A percentile compares a stretch with the other conserved stretches of the same genome.
Evolutionary conservation across 352 stramenopile genomes (phyloP).

Genomic region (Halophytophthora polymorphica): DNA sequence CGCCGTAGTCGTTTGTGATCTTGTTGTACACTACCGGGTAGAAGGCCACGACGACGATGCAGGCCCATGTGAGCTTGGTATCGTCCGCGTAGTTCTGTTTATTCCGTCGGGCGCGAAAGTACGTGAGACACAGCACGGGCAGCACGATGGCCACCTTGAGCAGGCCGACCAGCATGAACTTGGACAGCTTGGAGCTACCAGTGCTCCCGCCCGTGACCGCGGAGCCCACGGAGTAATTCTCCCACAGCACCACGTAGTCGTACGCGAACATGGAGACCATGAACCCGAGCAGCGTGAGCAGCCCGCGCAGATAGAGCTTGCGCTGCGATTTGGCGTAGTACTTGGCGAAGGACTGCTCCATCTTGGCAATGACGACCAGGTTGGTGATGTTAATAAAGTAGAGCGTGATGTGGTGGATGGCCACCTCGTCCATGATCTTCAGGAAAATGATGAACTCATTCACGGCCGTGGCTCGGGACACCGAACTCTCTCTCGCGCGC

Average conservation of each 20-base stretch:
- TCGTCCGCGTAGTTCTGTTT: constrained; percentile 61
- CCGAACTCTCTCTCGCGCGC: constrained; percentile 47
- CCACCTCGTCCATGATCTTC: constrained; percentile 80
- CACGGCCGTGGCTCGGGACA: constrained; percentile 46
- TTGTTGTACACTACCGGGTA: constrained; percentile 85
- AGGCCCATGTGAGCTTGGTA: constrained; percentile 72
- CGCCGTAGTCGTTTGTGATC: constrained; percentile 74
- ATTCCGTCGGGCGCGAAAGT: constrained; percentile 42
- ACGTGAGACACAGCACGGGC: constrained; percentile 58
- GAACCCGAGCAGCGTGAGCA: constrained; percentile 62
- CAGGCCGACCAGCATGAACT: constrained; percentile 63
- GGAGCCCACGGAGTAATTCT: constrained; percentile 41
- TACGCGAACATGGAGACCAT: constrained; percentile 70
- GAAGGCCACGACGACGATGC: constrained; percentile 47
- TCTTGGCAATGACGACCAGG: constrained; percentile 61
- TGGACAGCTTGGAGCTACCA: constrained; percentile 36
- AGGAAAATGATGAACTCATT: constrained; percentile 77
- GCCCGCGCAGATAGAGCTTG: constrained; percentile 54
- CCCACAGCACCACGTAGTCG: constrained; percentile 71
- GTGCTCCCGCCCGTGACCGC: constrained; percentile 15
- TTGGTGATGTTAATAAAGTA: constrained; percentile 84
- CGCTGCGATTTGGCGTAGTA: constrained; percentile 76
- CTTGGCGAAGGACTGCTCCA: constrained; percentile 76
- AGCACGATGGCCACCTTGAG: constrained; percentile 66
- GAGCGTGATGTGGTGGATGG: constrained; percentile 72